Evolutionary conservation across 371 early-diverging fungal species (phyloP), one percentile per base, ranked within the genome.

Genomic region (Cokeromyces recurvatus): DNA sequence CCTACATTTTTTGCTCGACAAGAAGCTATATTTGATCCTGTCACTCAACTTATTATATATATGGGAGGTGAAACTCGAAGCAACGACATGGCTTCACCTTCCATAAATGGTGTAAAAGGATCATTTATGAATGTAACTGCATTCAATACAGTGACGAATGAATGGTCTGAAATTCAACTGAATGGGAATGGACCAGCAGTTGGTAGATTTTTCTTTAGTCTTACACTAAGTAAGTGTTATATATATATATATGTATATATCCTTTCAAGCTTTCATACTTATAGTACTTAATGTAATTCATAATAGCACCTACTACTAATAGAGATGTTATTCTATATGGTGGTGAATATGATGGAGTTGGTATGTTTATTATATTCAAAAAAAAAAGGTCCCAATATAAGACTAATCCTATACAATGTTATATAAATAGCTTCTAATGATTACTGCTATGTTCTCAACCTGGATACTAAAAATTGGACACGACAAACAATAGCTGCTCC

Each of bases 271-370:
- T n/a, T n/a, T n/a, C n/a, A n/a, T n/a, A n/a, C n/a, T 27, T 15
- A 15, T 36, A 16, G 6, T 12, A 2, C n/a, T n/a, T n/a, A n/a
- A n/a, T n/a, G n/a, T n/a, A n/a, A n/a, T 17, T 2, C 3, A 12
- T 23, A 2, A 31, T 35, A 46, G 46, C 25, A 20, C 36, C 46
- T n/a, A 37, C 12, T 7, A 46, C 46, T 5, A 36, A 37, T 6
- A 36, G 19, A 19, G 25, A 46, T 37, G 29, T 46, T 25, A 12
- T 46, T 5, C 22, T 46, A 8, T 46, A 23, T 46, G 46, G 46
- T 17, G 46, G 46, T 27, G 46, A 46, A 24, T 2, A n/a, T 10
- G 29, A 32, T 35, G 32, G 15, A 40, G 25, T 24, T 14, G 45
- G 45, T 43, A 34, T 34, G n/a, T n/a, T n/a, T n/a, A n/a, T n/a